Evolutionary conservation across 805 yeast genomes (phyloP), one percentile per base, ranked within the genome.

Genomic region (Yarrowia porcina): DNA sequence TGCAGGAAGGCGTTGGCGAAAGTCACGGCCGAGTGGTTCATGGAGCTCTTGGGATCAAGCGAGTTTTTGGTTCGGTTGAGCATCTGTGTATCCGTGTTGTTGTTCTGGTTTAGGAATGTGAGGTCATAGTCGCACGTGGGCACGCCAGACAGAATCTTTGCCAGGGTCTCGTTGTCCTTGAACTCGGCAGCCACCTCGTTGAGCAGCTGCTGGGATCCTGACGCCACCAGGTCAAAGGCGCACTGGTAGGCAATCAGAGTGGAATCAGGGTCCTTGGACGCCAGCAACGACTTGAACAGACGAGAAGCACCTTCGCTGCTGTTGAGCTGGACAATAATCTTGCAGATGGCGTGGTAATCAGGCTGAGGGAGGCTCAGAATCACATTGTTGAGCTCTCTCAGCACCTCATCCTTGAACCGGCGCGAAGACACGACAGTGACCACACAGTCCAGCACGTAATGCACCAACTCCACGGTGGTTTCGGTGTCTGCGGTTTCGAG

Each of bases 11-110:
- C 97, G 71, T 91, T 93, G 63, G 94, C 86, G 72, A 94, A 91
- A 52, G 97, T 90, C 54, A 94, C 91, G 8, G 97, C 99, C 23
- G 96, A 87, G 77, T 94, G 99, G 82, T 89, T 92, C 67, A 94
- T 84, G 12, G 99, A 94, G 72, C 85, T 88, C 75, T 97, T 85
- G 50, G 96, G 96, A 72, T 94, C 99, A 67, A 94, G 79, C 10
- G 83, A 80, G 64, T 84, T 82, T 74, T 90, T 91, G 7, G 97
- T 83, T 70, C 88, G 88, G 74, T 89, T 88, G 70, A 94, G 80
- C 64, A 93, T 86, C 57, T 87, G 82, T 63, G 86, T 79, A 74
- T 94, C 98, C 35, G 97, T 88, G 75, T 89, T 89, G 77, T 90
- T 89, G 76, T 93, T 88, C 71, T 88, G 85, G 75, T 85, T 83